Evolutionary conservation across 164 flowering plant species (phyloP), one percentile per base, ranked within the genome.

Genomic region (Macadamia tetraphylla): DNA sequence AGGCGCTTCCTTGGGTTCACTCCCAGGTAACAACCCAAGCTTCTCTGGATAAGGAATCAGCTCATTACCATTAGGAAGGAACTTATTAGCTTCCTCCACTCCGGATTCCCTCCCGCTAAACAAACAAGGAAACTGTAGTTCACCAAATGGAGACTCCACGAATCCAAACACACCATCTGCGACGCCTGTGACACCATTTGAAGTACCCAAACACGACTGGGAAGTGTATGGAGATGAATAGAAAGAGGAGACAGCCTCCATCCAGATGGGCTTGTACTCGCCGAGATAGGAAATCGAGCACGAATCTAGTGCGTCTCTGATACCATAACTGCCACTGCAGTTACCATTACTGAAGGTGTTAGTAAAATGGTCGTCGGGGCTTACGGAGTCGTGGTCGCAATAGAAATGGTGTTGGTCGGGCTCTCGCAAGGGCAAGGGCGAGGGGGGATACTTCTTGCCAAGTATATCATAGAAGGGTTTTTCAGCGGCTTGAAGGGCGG

Each of bases 401-500:
- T 57, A 68, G 62, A 63, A 43, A 3, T 66, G 63, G 40, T 66
- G 73, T 1, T 31, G 82, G 12, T 81, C 77, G 0, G 23, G 23
- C 23, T 23, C 23, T 23, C 23, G 23, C 23, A 23, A 23, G 23
- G 90, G 88, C 0, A 5, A 35, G 40, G 90, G 88, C 0, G 91
- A 87, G 67, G 92, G 88, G 0, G 98, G 95, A 42, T 87, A 86
- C 57, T 85, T 90, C 68, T 87, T 71, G 0, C 91, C 94, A 14
- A 94, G 79, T 18, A 77, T 85, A 30, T 94, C 98, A 67, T 87
- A 91, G 23, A 94, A 86, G 1, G 91, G 81, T 70, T 82, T 89
- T 78, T 87, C 97, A 9, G 88, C 89, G 6, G 86, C 93, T 73
- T 86, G 91, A 71, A 91, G 87, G 62, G 87, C 91, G 67, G 83